Evolutionary conservation across 441 rosid genomes (phyloP).

Genomic region (Populus hybrid): DNA sequence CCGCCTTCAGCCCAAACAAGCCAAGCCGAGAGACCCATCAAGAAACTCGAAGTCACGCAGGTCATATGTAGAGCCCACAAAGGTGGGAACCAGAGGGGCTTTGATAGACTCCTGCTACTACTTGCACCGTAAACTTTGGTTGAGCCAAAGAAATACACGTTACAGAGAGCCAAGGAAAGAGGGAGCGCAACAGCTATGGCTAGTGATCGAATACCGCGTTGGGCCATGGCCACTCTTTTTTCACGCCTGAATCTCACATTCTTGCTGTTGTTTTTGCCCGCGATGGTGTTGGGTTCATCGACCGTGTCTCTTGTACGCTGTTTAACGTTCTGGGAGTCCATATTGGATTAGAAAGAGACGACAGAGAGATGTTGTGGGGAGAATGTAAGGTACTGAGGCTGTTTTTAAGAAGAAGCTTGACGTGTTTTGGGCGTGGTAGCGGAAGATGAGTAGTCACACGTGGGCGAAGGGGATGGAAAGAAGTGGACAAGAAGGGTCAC

Average conservation of each 20-base stretch:
- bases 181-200: constrained; percentile 61
- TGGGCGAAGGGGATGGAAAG: no score
- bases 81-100: constrained; percentile 59
- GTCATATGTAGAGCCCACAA: constrained; percentile 53
- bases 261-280: constrained; percentile 14
- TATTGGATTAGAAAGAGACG: no score
- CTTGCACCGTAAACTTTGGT: constrained; percentile 16
- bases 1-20: constrained; percentile 88
- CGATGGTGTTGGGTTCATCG: no score
- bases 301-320: no score
- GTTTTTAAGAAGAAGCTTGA: no score
- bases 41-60: constrained; percentile 45
- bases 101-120: background rate
- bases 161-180: constrained; percentile 44
- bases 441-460: no score
- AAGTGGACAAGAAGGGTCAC: no score
- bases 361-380: no score
- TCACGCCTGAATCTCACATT: constrained; percentile 28
- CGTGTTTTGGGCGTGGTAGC: no score
- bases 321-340: no score
- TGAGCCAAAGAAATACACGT: constrained; percentile 50
- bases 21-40: constrained; percentile 83
- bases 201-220: constrained; percentile 62
- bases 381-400: no score
- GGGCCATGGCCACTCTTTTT: constrained; percentile 55